Evolutionary conservation across 1,284 basidiomycete species (phyloP), one percentile per base, ranked within the genome.

Genomic region (Omphalotus olearius): DNA sequence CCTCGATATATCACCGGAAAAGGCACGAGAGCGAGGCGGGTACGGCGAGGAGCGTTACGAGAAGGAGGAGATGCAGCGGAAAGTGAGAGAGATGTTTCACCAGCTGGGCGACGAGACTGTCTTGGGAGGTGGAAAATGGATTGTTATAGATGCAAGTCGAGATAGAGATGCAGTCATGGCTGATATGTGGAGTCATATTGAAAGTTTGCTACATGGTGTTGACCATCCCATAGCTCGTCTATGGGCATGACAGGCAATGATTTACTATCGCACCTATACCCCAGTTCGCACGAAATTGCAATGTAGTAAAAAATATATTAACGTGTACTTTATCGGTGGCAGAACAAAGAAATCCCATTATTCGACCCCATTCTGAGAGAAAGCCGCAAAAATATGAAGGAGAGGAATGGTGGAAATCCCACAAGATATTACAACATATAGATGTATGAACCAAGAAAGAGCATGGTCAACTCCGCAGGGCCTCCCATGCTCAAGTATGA

Each of bases 21-120:
- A 77, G 9, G 92, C 93, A 0, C 74, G 77, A 18, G 64, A 72
- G 45, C 79, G 96, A n/a, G 89, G 88, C 1, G 93, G 91, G 0
- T 99, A 90, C 60, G 97, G 97, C 0, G 78, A 82, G 50, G 96
- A 99, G 71, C 78, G 95, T 20, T 94, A 94, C 61, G 92, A 95
- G 70, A 85, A 79, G 55, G 78, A 84, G 55, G 84, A 85, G 30
- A 76, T 92, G 66, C 93, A 96, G 66, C 67, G 65, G 30, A 71
- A 75, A 36, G 92, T 94, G 14, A 68, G 85, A 28, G 68, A 72
- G 28, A 68, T 85, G 30, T 95, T 94, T 63, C 66, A 68, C 50
- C 66, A 69, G 51, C 84, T 96, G 42, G 83, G 76, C 0, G 62
- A 66, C 25, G 83, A 86, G 59, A 64, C 64, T 18, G 61, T 42